phyloP scores from a whole-genome alignment of 495 filamentous ascomycete genomes.

The Patellaria atrata region DNA sequence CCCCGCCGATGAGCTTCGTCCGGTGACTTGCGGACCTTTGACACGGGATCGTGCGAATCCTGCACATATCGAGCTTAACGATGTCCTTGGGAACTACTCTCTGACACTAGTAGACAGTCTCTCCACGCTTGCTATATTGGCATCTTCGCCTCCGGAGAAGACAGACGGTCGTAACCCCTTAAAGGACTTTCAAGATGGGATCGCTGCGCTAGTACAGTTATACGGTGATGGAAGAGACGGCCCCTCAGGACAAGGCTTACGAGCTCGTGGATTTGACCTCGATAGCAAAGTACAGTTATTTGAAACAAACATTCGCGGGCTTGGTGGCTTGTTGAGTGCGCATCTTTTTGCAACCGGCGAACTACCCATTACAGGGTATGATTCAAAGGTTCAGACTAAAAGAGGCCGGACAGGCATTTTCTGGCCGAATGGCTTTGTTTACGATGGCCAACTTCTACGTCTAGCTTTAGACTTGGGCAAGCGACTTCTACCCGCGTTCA shows the following conservation, averaged over 20 bases:
- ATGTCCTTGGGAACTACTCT: conserved; percentile 93
- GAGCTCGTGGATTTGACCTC: conserved; percentile 78
- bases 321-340: conserved; percentile 82
- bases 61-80: conserved; percentile 75
- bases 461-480: conserved; percentile 72
- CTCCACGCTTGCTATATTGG: conserved; percentile 81
- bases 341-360: conserved; percentile 88
- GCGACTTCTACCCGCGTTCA: conserved; percentile 79
- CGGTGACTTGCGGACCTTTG: conserved; percentile 69
- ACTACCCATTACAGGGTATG: conserved; percentile 67
- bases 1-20: conserved; percentile 90
- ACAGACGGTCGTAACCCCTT: conserved; percentile 44
- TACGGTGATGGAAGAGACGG: conserved; percentile 75
- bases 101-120: conserved; percentile 89
- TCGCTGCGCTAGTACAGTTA: conserved; percentile 61
- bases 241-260: conserved; percentile 51
- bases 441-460: conserved; percentile 77
- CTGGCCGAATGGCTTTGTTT: conserved; percentile 68
- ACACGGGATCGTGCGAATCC: conserved; percentile 70
- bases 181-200: conserved; percentile 64
- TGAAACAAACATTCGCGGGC: conserved; percentile 86
- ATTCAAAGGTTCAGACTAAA: conserved; percentile 29
- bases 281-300: conserved; percentile 98
- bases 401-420: conserved; percentile 39
- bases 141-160: conserved; percentile 40